These are phyloP conservation scores for Quercus mongolica DNA, from an alignment of 306 rosid genomes.

Conservation along the genomic window DNA sequence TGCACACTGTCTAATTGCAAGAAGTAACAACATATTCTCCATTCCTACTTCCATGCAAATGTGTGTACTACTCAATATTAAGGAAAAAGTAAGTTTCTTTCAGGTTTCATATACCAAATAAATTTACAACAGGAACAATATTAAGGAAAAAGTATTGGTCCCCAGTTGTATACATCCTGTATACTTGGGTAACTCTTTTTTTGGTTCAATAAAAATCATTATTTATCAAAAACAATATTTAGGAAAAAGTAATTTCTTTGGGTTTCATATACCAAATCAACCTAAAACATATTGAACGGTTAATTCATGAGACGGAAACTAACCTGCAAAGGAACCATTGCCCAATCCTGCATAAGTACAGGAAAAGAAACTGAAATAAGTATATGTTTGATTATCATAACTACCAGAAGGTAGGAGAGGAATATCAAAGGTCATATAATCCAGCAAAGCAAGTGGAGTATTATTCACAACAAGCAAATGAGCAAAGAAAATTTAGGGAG, in stretches of 20 bases:
- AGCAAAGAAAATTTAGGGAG: background rate
- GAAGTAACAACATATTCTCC: background rate
- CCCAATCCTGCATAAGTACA: constrained; percentile 67
- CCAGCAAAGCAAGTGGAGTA: background rate
- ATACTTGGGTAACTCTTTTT: too few species aligned
- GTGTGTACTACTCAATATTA: background rate
- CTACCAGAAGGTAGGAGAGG: background rate
- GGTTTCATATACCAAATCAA: background rate
- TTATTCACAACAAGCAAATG: background rate
- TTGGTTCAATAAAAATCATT: too few species aligned
- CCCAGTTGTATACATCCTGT: too few species aligned
- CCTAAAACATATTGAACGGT: background rate
- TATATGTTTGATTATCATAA: constrained; percentile 1
- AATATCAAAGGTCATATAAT: constrained; percentile 1
- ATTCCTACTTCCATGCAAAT: background rate
- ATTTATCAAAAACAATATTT: background rate
- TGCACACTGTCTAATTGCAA: background rate
- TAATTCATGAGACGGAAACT: constrained; percentile 28
- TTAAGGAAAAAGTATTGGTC: background rate
- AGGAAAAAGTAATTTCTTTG: background rate
- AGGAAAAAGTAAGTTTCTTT: background rate
- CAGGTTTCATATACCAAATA: background rate
- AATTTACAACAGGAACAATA: background rate
- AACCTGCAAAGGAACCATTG: constrained; percentile 88
- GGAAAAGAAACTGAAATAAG: constrained; percentile 29